Base-by-base conservation (phyloP, 106 monocot species). In the Phalaenopsis aphrodite region DNA sequence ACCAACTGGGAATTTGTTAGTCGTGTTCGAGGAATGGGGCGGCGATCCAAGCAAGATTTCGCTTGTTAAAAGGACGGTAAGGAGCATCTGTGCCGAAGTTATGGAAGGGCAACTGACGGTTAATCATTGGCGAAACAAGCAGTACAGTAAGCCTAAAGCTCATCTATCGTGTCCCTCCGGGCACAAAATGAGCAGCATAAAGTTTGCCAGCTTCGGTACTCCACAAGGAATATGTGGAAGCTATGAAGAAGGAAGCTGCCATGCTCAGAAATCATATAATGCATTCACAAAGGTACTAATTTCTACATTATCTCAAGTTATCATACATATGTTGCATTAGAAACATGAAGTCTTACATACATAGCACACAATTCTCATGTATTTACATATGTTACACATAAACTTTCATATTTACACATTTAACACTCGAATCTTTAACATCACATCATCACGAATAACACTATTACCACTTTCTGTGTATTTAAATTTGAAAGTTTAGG, bases 171-270 rank as follows among this genome's bases (percentile, higher is more conserved):
- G 93, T 71, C 82, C 79, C 56, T 78, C 84, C 66, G 88, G 93
- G 38, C 85, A 86, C 79, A 90, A 82, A 55, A 88, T 93, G 4
- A 77, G 76, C 1, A 76, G 73, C 5, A 86, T 93, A 78, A 87
- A 81, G 69, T 93, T 93, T 84, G 93, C 93, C 18, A 93, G 93
- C 72, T 93, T 87, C 75, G 93, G 93, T 11, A 90, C 90, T 80
- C 90, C 93, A 16, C 81, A 52, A 77, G 93, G 93, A 56, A 64
- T 36, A 3, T 90, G 90, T 57, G 93, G 93, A 36, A 85, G 76
- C 72, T 93, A 68, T 82, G 82, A 85, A 5, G 87, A 87, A 55
- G 90, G 93, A 0, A 52, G 37, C 61, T 93, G 93, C 77, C 93
- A 93, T 81, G 88, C 93, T 56, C 87, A 85, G 81, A 77, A 83